phyloP scores from a whole-genome alignment of 2,329 filamentous ascomycete species.

The Chaetomium globosum region DNA sequence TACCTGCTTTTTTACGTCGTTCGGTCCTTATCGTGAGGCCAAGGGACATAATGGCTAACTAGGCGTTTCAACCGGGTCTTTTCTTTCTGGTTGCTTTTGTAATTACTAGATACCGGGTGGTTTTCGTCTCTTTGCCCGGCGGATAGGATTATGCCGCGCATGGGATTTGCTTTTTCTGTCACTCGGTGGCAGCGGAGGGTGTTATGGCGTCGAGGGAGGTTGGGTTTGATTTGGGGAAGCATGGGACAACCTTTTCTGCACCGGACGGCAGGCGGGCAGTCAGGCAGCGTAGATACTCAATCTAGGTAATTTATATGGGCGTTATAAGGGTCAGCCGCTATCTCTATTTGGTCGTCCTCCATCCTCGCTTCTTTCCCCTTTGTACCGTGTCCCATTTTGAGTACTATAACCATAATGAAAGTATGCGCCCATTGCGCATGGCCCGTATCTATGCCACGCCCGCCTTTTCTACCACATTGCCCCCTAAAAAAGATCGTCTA shows the following conservation, averaged over 20 bases:
- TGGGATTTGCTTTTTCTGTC: not conserved
- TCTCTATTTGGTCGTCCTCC: too few species aligned
- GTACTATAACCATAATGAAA: too few species aligned
- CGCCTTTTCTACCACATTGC: too few species aligned
- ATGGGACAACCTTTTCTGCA: not conserved
- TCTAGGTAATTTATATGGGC: not conserved
- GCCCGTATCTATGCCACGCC: too few species aligned
- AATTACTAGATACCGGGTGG: slow-evolving; percentile 1
- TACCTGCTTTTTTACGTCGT: slow-evolving; percentile 89
- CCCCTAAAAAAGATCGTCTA: too few species aligned
- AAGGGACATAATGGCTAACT: not conserved
- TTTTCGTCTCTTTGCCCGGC: not conserved
- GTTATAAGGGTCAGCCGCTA: not conserved
- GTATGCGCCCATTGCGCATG: too few species aligned
- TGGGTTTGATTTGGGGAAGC: slow-evolving; percentile 3
- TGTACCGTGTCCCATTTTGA: too few species aligned
- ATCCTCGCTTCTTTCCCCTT: too few species aligned
- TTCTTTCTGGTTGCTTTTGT: not conserved
- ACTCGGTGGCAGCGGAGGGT: not conserved
- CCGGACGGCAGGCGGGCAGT: not conserved
- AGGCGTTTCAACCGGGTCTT: not conserved
- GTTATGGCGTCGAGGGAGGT: not conserved
- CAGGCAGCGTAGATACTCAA: not conserved
- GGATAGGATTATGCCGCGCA: not conserved
- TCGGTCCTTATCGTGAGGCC: slow-evolving; percentile 55